Conservation (phyloP, 345 rosid species). For the Boechera divaricarpa region DNA sequence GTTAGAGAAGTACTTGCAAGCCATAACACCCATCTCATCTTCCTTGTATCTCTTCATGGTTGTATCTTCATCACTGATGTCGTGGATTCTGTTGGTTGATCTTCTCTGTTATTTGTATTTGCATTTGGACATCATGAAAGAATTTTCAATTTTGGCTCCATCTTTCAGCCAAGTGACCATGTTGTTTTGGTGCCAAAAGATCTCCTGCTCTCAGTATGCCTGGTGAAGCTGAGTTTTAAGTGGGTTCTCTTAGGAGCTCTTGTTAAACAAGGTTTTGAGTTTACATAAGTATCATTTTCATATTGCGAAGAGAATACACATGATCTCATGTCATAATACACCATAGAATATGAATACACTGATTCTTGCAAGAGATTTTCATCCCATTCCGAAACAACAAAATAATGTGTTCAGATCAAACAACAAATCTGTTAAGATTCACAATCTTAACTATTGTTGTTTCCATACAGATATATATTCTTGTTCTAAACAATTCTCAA, state of each 20-base stretch:
- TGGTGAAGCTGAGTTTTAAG: background rate
- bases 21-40: too few relatives aligned
- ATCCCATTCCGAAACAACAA: background rate
- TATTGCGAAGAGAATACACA: background rate
- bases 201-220: background rate
- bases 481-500: conserved; percentile 20
- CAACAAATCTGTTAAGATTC: conserved; percentile 16
- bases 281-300: background rate
- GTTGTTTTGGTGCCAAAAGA: too few relatives aligned
- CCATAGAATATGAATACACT: background rate
- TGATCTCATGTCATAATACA: background rate
- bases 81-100: too few relatives aligned
- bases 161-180: too few relatives aligned
- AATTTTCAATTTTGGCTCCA: too few relatives aligned
- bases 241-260: too few relatives aligned
- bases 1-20: too few relatives aligned
- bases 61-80: too few relatives aligned
- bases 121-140: too few relatives aligned
- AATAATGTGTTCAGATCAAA: background rate
- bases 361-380: background rate
- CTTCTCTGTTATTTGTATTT: too few relatives aligned
- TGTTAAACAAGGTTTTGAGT: too few relatives aligned
- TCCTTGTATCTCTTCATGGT: too few relatives aligned
- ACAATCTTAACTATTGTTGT: background rate
- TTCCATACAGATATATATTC: background rate